Evolutionary conservation across 495 filamentous ascomycete species (phyloP).

Genomic region (Daldinia bambusicola): DNA sequence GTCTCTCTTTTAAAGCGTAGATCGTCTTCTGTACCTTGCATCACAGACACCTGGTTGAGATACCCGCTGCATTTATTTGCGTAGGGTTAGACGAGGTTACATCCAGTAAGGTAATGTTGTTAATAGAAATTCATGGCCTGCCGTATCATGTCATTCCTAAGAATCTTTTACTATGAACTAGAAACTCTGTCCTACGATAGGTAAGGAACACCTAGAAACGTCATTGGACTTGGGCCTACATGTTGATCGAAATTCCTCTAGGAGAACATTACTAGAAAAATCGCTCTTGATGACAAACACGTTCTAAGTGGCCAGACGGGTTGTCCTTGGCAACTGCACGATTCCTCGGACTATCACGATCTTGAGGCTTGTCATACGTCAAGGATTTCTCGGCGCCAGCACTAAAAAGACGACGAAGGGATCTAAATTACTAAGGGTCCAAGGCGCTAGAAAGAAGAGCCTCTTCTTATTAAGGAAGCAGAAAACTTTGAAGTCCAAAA

Average conservation of each 20-base stretch:
- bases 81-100: constrained; percentile 27
- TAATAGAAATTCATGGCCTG: constrained; percentile 6
- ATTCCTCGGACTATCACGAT: not conserved
- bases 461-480: not conserved
- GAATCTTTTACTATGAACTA: not conserved
- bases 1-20: not conserved
- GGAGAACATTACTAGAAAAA: not conserved
- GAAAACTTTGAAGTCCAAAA: not conserved
- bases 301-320: not conserved
- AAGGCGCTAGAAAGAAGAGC: not conserved
- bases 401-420: not conserved
- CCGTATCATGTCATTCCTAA: constrained; percentile 1
- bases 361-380: not conserved
- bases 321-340: constrained; percentile 17
- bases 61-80: not conserved
- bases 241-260: not conserved
- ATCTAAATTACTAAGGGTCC: not conserved
- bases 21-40: not conserved
- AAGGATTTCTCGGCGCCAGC: not conserved
- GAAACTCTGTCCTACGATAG: not conserved
- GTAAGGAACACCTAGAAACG: not conserved
- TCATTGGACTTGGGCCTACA: not conserved
- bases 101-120: not conserved
- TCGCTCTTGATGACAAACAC: too few relatives aligned
- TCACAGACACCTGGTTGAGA: not conserved